These are phyloP conservation scores for Mucuna pruriens DNA, from an alignment of 306 rosid genomes.

Conservation along the genomic window DNA sequence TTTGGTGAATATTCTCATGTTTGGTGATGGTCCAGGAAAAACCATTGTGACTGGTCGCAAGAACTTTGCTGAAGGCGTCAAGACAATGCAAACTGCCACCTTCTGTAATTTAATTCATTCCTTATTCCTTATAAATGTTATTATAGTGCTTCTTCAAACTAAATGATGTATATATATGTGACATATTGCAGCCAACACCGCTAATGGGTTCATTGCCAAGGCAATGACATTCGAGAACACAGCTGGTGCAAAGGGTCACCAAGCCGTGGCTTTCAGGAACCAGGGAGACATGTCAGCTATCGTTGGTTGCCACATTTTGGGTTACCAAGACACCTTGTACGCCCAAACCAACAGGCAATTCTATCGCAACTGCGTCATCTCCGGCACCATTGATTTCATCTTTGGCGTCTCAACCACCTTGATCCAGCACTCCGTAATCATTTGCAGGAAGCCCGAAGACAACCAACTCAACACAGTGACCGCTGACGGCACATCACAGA, in stretches of 20 bases:
- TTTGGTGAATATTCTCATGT: conserved; percentile 49
- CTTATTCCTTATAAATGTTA: too few species aligned
- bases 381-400: conserved; percentile 77
- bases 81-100: conserved; percentile 60
- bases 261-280: conserved; percentile 71
- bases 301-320: conserved; percentile 56
- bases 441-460: conserved; percentile 50
- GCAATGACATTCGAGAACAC: conserved; percentile 68
- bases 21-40: conserved; percentile 69
- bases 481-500: conserved; percentile 43
- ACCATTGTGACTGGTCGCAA: conserved; percentile 66
- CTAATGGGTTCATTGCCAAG: conserved; percentile 54
- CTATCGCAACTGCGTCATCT: conserved; percentile 70
- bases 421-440: conserved; percentile 65
- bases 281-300: conserved; percentile 56
- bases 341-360: conserved; percentile 64
- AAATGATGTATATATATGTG: too few species aligned
- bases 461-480: conserved; percentile 52
- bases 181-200: conserved; percentile 40
- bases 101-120: conserved; percentile 54
- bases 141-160: too few species aligned
- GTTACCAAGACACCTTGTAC: conserved; percentile 71
- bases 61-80: conserved; percentile 28
- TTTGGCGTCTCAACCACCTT: conserved; percentile 52
- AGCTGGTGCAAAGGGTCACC: conserved; percentile 68